Conservation (phyloP, 208 protist genomes). For the Leptomonas seymouri region DNA sequence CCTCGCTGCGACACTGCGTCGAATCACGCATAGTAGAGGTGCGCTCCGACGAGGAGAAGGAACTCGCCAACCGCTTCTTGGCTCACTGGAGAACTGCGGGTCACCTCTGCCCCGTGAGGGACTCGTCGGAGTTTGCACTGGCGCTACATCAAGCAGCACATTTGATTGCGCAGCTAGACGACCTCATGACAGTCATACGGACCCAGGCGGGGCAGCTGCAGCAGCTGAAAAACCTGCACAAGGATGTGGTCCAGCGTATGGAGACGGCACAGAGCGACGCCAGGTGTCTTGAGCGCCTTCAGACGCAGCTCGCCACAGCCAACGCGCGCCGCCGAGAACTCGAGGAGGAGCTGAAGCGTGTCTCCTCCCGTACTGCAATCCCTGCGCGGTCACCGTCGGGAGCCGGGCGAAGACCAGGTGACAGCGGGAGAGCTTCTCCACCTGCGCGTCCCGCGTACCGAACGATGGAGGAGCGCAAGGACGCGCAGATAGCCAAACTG, state of each 20-base stretch:
- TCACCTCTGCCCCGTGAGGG: slow-evolving; percentile 54
- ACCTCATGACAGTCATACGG: slow-evolving; percentile 46
- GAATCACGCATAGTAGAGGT: slow-evolving; percentile 45
- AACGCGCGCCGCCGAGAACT: slow-evolving; percentile 32
- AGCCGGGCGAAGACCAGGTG: neutral
- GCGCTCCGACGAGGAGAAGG: slow-evolving; percentile 30
- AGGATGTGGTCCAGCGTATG: slow-evolving; percentile 26
- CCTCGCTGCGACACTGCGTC: slow-evolving; percentile 44
- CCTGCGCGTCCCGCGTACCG: slow-evolving; percentile 5
- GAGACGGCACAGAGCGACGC: neutral
- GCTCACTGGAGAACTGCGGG: slow-evolving; percentile 28
- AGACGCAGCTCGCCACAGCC: slow-evolving; percentile 16
- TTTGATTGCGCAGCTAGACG: slow-evolving; percentile 50
- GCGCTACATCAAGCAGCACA: slow-evolving; percentile 53
- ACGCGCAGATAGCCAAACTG: slow-evolving; percentile 45
- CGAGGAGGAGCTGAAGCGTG: slow-evolving; percentile 24
- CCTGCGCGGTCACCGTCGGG: neutral
- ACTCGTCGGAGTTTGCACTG: slow-evolving; percentile 34
- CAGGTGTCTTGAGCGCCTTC: slow-evolving; percentile 1
- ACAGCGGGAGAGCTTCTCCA: slow-evolving; percentile 6
- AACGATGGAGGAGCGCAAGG: slow-evolving; percentile 29
- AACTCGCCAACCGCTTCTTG: slow-evolving; percentile 30
- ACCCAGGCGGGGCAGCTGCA: slow-evolving; percentile 50
- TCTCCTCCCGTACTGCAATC: neutral
- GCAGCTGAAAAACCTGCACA: slow-evolving; percentile 41